A percentile compares a stretch with the other conserved stretches of the same genome.
These are phyloP conservation scores for Przewalskia tangutica DNA, from an alignment of 257 asterid species.

Conservation along the genomic window DNA sequence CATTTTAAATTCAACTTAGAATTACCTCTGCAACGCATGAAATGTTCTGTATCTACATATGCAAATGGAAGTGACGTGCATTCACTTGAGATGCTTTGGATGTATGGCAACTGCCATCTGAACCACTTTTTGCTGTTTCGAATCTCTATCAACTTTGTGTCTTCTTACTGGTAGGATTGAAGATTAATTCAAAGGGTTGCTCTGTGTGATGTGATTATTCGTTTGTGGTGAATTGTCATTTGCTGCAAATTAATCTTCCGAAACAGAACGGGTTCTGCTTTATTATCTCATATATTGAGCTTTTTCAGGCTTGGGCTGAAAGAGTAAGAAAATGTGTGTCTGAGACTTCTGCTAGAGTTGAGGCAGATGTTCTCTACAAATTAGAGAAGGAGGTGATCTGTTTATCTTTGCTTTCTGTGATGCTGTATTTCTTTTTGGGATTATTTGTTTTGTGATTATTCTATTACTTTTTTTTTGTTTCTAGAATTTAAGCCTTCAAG, in stretches of 20 bases:
- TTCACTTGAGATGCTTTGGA: background rate
- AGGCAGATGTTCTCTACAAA: constrained; percentile 56
- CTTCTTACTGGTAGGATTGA: background rate
- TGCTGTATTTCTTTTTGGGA: background rate
- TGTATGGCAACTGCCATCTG: background rate
- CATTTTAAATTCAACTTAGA: background rate
- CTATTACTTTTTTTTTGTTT: constrained; percentile 9
- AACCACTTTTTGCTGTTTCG: background rate
- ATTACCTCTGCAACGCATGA: background rate
- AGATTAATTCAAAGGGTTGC: background rate
- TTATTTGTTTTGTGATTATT: background rate
- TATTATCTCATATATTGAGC: background rate
- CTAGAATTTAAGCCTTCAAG: constrained; percentile 51
- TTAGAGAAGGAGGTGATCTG: constrained; percentile 63
- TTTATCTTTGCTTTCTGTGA: constrained; percentile 1
- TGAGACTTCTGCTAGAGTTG: constrained; percentile 48
- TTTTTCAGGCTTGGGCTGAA: constrained; percentile 62
- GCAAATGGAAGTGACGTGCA: background rate
- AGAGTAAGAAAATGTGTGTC: constrained; percentile 47
- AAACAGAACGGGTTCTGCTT: background rate
- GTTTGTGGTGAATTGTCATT: background rate
- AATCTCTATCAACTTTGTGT: background rate
- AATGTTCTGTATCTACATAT: background rate
- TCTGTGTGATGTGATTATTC: background rate
- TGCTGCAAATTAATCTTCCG: background rate